Conservation (phyloP, 495 filamentous ascomycete genomes). For the Ramalina peruviana region DNA sequence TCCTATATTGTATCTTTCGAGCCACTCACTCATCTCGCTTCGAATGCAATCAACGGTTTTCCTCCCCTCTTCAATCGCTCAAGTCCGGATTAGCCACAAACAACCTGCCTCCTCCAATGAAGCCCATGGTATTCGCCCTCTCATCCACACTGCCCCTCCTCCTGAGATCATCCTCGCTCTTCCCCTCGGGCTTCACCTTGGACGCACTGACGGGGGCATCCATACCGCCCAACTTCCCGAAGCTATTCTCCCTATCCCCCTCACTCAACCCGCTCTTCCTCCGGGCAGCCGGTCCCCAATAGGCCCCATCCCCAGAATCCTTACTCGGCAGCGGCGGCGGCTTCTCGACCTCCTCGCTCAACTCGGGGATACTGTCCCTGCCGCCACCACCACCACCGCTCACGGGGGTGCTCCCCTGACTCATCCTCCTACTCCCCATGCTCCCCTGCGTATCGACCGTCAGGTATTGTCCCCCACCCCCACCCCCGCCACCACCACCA, state of each 20-base stretch:
- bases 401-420: slow-evolving; percentile 63
- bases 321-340: slow-evolving; percentile 7
- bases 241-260: slow-evolving; percentile 38
- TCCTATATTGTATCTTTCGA: not conserved
- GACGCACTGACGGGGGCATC: slow-evolving; percentile 21
- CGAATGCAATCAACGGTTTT: not conserved
- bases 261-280: slow-evolving; percentile 11
- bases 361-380: slow-evolving; percentile 35
- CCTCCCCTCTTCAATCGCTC: slow-evolving; percentile 36
- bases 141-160: slow-evolving; percentile 91
- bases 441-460: not conserved
- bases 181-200: slow-evolving; percentile 30
- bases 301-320: slow-evolving; percentile 25
- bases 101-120: slow-evolving; percentile 59
- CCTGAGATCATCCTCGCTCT: slow-evolving; percentile 59
- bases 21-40: not conserved
- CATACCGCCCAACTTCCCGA: slow-evolving; percentile 43
- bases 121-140: slow-evolving; percentile 54
- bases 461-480: not conserved
- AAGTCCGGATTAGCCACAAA: slow-evolving; percentile 92
- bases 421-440: not conserved
- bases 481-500: not conserved
- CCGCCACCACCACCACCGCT: slow-evolving; percentile 37
- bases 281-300: slow-evolving; percentile 10
- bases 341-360: slow-evolving; percentile 34